Conservation (phyloP, 768 basidiomycete species). For the Boletus sp. region DNA sequence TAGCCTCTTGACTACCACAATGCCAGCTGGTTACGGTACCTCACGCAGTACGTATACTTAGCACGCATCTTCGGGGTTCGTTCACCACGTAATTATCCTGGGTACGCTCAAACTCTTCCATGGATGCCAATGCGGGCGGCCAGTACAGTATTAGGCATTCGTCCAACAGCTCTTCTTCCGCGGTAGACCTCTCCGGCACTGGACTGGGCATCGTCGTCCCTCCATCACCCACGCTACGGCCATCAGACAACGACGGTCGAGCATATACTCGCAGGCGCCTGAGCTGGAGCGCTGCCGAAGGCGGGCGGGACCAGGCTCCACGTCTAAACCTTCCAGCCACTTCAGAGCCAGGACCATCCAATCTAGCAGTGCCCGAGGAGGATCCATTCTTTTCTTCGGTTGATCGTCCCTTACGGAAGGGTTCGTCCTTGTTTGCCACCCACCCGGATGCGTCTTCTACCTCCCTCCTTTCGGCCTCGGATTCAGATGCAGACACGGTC, state of each 20-base stretch:
- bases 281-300: conserved; percentile 54
- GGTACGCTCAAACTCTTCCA: background rate
- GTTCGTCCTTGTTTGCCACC: conserved; percentile 39
- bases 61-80: background rate
- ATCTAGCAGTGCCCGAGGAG: conserved; percentile 27
- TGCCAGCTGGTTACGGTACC: too few species aligned
- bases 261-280: conserved; percentile 48
- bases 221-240: conserved; percentile 45
- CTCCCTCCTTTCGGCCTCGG: conserved; percentile 41
- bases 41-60: too few species aligned
- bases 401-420: conserved; percentile 31
- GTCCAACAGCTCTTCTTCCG: conserved; percentile 49
- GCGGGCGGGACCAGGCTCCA: conserved; percentile 44
- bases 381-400: conserved; percentile 50
- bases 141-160: conserved; percentile 8
- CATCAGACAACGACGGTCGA: conserved; percentile 32
- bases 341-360: conserved; percentile 20
- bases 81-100: background rate
- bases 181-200: conserved; percentile 50
- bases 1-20: background rate
- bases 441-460: conserved; percentile 49
- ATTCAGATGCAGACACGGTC: conserved; percentile 38
- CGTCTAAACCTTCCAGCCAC: conserved; percentile 33
- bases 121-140: conserved; percentile 11
- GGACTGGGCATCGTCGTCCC: conserved; percentile 44